Evolutionary conservation across 2,329 filamentous ascomycete species (phyloP), one percentile per base, ranked within the genome.

Genomic region (Pseudocercospora musae): DNA sequence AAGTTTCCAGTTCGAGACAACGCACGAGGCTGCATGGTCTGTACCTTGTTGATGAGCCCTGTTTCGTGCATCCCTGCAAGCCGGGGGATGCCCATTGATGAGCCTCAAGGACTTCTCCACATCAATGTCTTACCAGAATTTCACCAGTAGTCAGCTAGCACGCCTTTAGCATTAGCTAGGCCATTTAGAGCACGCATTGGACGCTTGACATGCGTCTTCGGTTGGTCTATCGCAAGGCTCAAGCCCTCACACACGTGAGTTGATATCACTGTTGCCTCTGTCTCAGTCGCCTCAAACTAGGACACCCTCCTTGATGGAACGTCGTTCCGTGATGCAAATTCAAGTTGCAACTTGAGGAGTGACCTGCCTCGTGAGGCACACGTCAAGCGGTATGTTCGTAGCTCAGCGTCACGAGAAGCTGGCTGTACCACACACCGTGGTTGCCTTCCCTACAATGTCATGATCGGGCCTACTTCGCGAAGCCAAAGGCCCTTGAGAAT

Each of bases 11-110:
- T 52, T 52, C 48, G 21, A 29, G 48, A 18, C 8, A 52, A 52
- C 48, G 48, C 48, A 52, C 48, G 48, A 52, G 23, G 23, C 21
- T 52, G 15, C 10, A 23, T 23, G 9, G 44, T n/a, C 44, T 23
- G n/a, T 48, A 15, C 20, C 44, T 11, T 21, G 44, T 25, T 21
- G 18, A 40, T 40, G 9, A 5, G 18, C 37, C 37, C 37, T 40
- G 44, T 13, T 48, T 25, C 44, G 44, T 48, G 13, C 20, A 48
- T 48, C 44, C 44, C 44, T 21, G 20, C 44, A 52, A 52, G 13
- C 48, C 48, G 48, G 15, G 48, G 48, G 48, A 52, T 52, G 48
- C 13, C 48, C 25, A n/a, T 52, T 52, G 48, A 52, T 52, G 48
- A 52, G 48, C 15, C 48, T 52, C 25, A 31, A 52, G 48, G 48